Conservation (phyloP, 768 basidiomycete species). For the Hygrocybe coccinea region DNA sequence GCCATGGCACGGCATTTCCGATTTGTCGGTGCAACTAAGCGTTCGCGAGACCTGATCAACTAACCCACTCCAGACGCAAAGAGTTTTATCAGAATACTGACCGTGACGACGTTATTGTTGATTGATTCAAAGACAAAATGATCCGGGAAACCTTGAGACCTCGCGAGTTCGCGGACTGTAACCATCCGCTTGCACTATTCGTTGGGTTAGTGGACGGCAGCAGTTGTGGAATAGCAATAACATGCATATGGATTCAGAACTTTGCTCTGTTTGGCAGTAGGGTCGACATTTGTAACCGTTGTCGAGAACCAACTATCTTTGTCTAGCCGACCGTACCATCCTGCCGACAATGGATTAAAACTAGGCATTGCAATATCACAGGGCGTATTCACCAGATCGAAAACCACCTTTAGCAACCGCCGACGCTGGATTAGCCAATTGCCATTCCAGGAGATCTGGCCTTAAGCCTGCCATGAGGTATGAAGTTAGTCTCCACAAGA, state of each 20-base stretch:
- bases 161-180: conserved; percentile 70
- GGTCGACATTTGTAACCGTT: conserved; percentile 73
- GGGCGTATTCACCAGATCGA: conserved; percentile 37
- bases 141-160: conserved; percentile 82
- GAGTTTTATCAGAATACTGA: conserved; percentile 33
- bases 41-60: neutral
- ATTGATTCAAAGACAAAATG: conserved; percentile 57
- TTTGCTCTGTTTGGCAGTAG: conserved; percentile 70
- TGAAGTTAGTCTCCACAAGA: neutral
- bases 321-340: conserved; percentile 57
- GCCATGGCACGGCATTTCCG: conserved; percentile 76
- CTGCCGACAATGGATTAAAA: conserved; percentile 12
- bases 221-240: neutral
- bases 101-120: conserved; percentile 53
- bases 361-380: neutral
- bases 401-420: conserved; percentile 50
- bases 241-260: conserved; percentile 65
- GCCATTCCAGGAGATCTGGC: conserved; percentile 52
- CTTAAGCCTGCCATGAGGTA: conserved; percentile 37
- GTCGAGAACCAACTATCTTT: conserved; percentile 57
- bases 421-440: conserved; percentile 54
- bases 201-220: neutral
- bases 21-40: conserved; percentile 73
- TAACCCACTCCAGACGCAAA: neutral
- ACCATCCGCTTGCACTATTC: conserved; percentile 63